These are phyloP conservation scores for Leishmania arabica DNA, from an alignment of 208 protist species.

Conservation along the genomic window DNA sequence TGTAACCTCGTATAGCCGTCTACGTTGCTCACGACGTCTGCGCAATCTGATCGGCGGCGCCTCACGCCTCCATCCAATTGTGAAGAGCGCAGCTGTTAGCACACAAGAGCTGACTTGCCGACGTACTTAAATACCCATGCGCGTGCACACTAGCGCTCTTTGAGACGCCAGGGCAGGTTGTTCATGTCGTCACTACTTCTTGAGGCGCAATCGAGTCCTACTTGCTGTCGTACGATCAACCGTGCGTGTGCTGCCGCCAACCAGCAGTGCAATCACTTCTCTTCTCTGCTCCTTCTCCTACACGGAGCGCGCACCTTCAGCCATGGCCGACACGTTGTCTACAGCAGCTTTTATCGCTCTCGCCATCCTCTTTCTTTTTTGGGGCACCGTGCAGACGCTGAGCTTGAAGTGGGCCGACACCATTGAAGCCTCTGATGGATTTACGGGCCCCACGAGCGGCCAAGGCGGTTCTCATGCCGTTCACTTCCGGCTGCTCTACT, in stretches of 20 bases:
- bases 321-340: constrained; percentile 7
- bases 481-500: constrained; percentile 35
- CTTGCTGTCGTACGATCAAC: not conserved
- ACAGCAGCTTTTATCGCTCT: constrained; percentile 16
- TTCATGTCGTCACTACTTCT: not conserved
- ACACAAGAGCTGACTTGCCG: not conserved
- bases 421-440: constrained; percentile 38
- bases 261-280: not conserved
- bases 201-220: not conserved
- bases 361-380: constrained; percentile 46
- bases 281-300: not conserved
- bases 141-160: not conserved
- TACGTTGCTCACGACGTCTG: not conserved
- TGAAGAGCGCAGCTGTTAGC: not conserved
- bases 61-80: not conserved
- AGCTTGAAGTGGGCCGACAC: constrained; percentile 58
- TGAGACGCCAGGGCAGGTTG: not conserved
- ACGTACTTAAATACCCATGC: not conserved
- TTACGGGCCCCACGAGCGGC: constrained; percentile 8
- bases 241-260: not conserved
- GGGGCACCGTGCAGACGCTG: constrained; percentile 62
- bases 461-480: not conserved
- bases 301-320: not conserved
- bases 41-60: not conserved
- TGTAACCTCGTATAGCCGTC: not conserved